phyloP scores from a whole-genome alignment of 192 early-diverging fungal genomes.

The Diversispora eburnea region DNA sequence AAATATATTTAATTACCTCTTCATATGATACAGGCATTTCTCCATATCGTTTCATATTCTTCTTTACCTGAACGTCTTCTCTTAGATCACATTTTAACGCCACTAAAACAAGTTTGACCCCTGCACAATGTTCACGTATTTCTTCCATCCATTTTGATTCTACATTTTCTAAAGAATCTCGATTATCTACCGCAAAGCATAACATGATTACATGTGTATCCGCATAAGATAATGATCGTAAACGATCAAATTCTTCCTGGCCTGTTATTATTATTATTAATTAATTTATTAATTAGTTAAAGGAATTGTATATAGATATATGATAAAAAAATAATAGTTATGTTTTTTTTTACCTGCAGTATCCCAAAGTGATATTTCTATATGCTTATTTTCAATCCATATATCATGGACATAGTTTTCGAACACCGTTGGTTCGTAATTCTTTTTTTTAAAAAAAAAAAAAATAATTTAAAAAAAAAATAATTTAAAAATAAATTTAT shows the following conservation, averaged over 20 bases:
- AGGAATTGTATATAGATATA: not conserved
- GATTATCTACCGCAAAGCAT: slow-evolving; percentile 84
- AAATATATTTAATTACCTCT: slow-evolving; percentile 46
- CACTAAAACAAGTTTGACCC: slow-evolving; percentile 80
- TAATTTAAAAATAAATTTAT: not conserved
- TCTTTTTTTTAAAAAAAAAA: slow-evolving; percentile 20
- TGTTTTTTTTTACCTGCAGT: slow-evolving; percentile 36
- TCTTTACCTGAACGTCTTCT: slow-evolving; percentile 69
- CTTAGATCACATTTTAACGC: slow-evolving; percentile 88
- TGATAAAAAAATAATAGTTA: not conserved
- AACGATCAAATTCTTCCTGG: slow-evolving; percentile 94
- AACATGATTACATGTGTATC: slow-evolving; percentile 92
- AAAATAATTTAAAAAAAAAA: not conserved
- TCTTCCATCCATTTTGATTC: slow-evolving; percentile 80
- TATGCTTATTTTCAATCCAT: slow-evolving; percentile 33
- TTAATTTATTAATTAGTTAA: too few species aligned
- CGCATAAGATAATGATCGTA: slow-evolving; percentile 88
- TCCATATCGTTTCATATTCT: slow-evolving; percentile 65
- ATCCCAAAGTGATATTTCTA: slow-evolving; percentile 42
- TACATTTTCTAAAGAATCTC: slow-evolving; percentile 79
- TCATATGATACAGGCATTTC: slow-evolving; percentile 70
- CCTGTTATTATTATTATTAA: slow-evolving; percentile 40
- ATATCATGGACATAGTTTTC: slow-evolving; percentile 41
- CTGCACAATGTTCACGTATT: slow-evolving; percentile 79
- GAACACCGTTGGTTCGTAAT: slow-evolving; percentile 46